phyloP scores from a whole-genome alignment of 345 rosid species.

The Murraya koenigii region DNA sequence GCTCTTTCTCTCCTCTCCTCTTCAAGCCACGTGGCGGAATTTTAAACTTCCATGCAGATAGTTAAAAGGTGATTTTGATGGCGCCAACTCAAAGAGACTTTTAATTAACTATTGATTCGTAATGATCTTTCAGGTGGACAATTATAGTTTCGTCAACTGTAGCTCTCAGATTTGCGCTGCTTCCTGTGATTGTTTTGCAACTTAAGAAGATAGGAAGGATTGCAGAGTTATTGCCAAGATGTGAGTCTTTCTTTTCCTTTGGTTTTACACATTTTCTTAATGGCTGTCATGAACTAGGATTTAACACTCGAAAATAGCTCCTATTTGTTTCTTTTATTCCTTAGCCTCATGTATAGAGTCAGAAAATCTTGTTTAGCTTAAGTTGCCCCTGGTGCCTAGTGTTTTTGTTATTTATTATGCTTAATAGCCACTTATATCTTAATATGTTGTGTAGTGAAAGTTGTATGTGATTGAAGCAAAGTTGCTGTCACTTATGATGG shows the following conservation, averaged over 20 bases:
- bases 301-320: not conserved
- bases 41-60: too few relatives aligned
- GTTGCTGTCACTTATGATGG: not conserved
- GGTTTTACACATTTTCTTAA: not conserved
- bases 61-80: not conserved
- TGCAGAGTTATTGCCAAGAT: conserved; percentile 55
- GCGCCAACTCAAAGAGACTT: not conserved
- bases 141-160: conserved; percentile 71
- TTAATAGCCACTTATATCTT: not conserved
- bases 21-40: too few relatives aligned
- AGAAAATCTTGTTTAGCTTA: not conserved
- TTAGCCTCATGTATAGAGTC: not conserved
- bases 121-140: conserved; percentile 56
- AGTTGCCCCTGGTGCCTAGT: not conserved
- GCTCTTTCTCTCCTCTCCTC: not conserved
- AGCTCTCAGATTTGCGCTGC: conserved; percentile 56
- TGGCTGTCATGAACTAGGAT: not conserved
- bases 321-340: not conserved
- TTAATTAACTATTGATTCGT: not conserved
- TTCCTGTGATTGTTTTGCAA: conserved; percentile 69
- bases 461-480: not conserved
- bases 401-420: not conserved
- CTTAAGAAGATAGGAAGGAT: conserved; percentile 57
- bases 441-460: not conserved
- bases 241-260: conserved; percentile 35